These are phyloP conservation scores for Artemisia argyi DNA, from an alignment of 129 eudicot species.

Conservation along the genomic window DNA sequence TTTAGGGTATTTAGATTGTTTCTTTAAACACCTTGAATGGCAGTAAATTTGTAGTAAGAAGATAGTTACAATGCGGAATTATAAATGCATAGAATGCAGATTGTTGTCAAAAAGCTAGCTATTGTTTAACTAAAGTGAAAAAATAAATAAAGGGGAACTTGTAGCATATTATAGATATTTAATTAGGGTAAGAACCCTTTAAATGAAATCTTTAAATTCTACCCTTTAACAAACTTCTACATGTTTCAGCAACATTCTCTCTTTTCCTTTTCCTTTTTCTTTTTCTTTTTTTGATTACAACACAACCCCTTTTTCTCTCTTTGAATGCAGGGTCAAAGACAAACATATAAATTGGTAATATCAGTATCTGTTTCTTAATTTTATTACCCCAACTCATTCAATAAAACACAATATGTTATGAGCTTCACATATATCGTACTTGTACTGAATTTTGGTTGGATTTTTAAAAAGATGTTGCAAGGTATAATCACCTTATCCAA, in stretches of 20 bases:
- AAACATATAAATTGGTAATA: constrained; percentile 20
- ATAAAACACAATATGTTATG: constrained; percentile 10
- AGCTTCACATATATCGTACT: neutral
- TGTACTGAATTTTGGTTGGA: constrained; percentile 9
- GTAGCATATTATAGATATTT: constrained; percentile 19
- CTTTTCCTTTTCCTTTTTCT: constrained; percentile 36
- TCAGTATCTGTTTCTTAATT: constrained; percentile 7
- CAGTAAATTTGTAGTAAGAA: neutral
- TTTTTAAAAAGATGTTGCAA: neutral
- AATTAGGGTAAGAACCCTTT: constrained; percentile 30
- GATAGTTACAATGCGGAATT: neutral
- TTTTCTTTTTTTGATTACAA: constrained; percentile 31
- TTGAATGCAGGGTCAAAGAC: constrained; percentile 42
- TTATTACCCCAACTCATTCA: constrained; percentile 4
- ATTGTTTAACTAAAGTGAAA: neutral
- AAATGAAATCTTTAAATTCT: constrained; percentile 28
- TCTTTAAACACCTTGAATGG: too few species aligned
- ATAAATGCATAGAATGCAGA: too few species aligned
- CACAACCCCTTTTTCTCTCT: constrained; percentile 36
- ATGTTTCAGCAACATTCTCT: constrained; percentile 36
- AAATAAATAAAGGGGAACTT: neutral
- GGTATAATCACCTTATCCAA: neutral
- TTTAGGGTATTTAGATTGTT: too few species aligned
- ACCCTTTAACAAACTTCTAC: constrained; percentile 31
- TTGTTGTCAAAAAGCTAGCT: neutral